phyloP scores from a whole-genome alignment of 2,329 filamentous ascomycete species.

The Apiospora rasikravindrae region DNA sequence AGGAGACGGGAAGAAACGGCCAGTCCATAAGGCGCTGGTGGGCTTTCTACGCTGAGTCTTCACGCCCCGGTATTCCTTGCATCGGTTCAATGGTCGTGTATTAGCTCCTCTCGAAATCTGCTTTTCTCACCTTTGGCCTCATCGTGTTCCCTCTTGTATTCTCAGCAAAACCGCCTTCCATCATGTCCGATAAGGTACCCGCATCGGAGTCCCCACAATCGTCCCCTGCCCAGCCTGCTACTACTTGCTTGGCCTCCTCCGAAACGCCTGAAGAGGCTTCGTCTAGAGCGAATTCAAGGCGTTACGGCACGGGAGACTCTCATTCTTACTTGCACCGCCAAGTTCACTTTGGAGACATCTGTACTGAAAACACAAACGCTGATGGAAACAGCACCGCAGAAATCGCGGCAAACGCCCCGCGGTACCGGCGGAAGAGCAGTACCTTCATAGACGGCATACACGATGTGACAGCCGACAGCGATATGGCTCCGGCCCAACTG shows the following conservation, averaged over 20 bases:
- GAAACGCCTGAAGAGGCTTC: neutral
- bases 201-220: neutral
- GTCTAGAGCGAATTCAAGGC: neutral
- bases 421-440: constrained; percentile 89
- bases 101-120: constrained; percentile 6
- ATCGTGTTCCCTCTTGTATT: neutral
- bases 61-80: constrained; percentile 12
- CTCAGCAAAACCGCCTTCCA: neutral
- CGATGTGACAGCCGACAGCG: constrained; percentile 79
- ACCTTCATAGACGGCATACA: constrained; percentile 98
- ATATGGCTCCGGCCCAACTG: constrained; percentile 92
- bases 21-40: constrained; percentile 15
- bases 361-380: constrained; percentile 33
- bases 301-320: constrained; percentile 14
- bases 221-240: neutral
- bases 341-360: constrained; percentile 29
- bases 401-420: constrained; percentile 86
- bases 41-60: neutral
- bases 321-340: constrained; percentile 23
- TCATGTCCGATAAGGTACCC: neutral
- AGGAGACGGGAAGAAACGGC: constrained; percentile 7
- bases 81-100: neutral
- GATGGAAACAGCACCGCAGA: constrained; percentile 74
- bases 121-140: neutral
- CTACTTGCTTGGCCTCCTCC: neutral